Conservation (phyloP, 2,329 filamentous ascomycete species). For the Xylaria sp. region DNA sequence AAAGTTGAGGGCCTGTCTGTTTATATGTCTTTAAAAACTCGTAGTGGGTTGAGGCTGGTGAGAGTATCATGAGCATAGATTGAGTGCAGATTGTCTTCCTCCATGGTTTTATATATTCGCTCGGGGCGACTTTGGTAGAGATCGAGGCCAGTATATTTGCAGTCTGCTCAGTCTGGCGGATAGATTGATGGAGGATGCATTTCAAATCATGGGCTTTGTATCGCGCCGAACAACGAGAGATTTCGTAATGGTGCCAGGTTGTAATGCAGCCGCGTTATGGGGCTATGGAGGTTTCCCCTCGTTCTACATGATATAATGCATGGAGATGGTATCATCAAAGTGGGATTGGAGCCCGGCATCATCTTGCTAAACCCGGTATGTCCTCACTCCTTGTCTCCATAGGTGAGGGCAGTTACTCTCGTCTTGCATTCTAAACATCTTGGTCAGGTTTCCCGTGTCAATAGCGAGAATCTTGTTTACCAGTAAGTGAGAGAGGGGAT, state of each 20-base stretch:
- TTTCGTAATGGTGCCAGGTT: not conserved
- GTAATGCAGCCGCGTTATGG: conserved; percentile 2
- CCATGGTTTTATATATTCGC: conserved; percentile 9
- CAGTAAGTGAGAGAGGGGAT: no score
- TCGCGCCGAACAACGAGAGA: conserved; percentile 8
- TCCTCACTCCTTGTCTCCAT: not conserved
- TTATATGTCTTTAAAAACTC: not conserved
- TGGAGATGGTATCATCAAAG: conserved; percentile 1
- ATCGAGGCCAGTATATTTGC: not conserved
- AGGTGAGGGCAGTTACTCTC: not conserved
- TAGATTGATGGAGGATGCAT: not conserved
- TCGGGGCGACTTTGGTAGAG: not conserved
- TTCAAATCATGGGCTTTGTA: conserved; percentile 16
- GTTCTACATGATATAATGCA: not conserved
- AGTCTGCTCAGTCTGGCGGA: no score
- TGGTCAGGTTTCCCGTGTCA: not conserved
- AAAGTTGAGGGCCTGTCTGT: not conserved
- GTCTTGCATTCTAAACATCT: not conserved
- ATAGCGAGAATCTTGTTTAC: not conserved
- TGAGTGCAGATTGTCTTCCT: not conserved
- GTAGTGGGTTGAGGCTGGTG: not conserved
- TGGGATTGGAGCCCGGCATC: not conserved
- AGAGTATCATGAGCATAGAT: not conserved
- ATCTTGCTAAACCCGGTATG: conserved; percentile 4
- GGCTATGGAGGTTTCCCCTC: not conserved